Base-by-base conservation (phyloP, 805 yeast species). In the Starmerella potacharoeniae region DNA sequence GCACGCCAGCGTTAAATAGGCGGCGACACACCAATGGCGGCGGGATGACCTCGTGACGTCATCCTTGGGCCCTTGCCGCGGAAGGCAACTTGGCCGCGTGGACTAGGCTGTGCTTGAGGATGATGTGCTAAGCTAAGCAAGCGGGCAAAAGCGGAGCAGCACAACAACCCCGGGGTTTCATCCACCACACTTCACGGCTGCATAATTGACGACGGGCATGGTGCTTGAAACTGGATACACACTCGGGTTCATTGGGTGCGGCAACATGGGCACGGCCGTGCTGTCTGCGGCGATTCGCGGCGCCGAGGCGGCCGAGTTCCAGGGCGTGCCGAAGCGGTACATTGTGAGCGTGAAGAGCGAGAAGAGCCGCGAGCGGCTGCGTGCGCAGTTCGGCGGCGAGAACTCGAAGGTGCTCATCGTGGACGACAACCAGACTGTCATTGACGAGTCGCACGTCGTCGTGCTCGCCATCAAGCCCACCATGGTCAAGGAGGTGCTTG, bases 241-340 rank as follows among this genome's bases (percentile, higher is more conserved):
- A 4, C 71, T 91, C 52, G 77, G 90, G 16, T 81, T 93, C 34
- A 75, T 93, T 53, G 99, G 97, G 37, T 81, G 95, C 64, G 99
- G 99, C 58, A 89, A 86, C 54, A 86, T 93, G 88, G 97, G 97
- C 56, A 84, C 91, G 16, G 96, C 97, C 10, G 86, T 93, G 48
- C 77, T 87, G 35, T 76, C 86, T 11, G 95, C 97, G 10, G 80
- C 86, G 47, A 72, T 86, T 53, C 77, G 77, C 51, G 68, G 76
- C 3, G 71, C 72, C 29, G 66, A 64, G 41, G 60, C 68, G 33
- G 63, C 63, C 10, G 55, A 48, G 17, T 58, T 70, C 30, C 75
- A 77, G 58, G 67, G 83, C 5, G 78, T 77, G 55, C 97, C 97
- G 33, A 66, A 76, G 31, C 79, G 75, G 65, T 83, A 90, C 68